Evolutionary conservation across 2,329 filamentous ascomycete species (phyloP).

Genomic region (Acarospora socialis): DNA sequence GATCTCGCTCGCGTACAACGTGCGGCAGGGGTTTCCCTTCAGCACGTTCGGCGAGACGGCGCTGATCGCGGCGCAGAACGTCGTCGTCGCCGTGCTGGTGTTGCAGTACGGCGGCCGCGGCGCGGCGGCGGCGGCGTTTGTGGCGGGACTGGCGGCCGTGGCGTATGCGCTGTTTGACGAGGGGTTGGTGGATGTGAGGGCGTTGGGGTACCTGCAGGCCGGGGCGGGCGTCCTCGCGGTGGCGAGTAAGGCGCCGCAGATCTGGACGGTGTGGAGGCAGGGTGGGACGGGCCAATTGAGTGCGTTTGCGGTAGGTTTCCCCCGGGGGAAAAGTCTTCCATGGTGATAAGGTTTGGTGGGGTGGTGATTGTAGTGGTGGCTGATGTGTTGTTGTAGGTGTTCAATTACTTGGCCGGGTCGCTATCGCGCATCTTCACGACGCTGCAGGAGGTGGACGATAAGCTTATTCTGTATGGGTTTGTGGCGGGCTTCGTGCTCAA

Average conservation of each 20-base stretch:
- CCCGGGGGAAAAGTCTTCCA: too few relatives aligned
- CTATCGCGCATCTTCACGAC: slow-evolving; percentile 95
- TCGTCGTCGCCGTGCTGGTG: slow-evolving; percentile 75
- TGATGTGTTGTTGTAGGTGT: slow-evolving; percentile 49
- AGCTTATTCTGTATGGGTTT: slow-evolving; percentile 90
- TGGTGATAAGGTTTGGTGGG: background rate
- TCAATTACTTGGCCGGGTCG: slow-evolving; percentile 92
- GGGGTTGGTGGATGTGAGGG: slow-evolving; percentile 48
- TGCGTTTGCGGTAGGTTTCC: slow-evolving; percentile 80
- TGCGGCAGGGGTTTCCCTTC: slow-evolving; percentile 83
- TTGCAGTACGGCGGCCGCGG: slow-evolving; percentile 64
- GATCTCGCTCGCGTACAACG: slow-evolving; percentile 83
- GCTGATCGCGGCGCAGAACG: slow-evolving; percentile 81
- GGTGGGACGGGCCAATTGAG: slow-evolving; percentile 90
- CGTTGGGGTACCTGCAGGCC: slow-evolving; percentile 63
- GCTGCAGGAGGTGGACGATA: slow-evolving; percentile 91
- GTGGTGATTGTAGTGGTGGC: background rate
- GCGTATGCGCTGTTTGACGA: slow-evolving; percentile 57
- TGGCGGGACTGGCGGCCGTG: slow-evolving; percentile 58
- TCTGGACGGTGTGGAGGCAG: slow-evolving; percentile 67
- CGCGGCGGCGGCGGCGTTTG: slow-evolving; percentile 57
- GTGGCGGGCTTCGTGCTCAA: slow-evolving; percentile 86
- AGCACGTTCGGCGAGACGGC: slow-evolving; percentile 94
- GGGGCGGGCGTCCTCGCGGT: slow-evolving; percentile 71
- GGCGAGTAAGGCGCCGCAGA: slow-evolving; percentile 88